Base-by-base conservation (phyloP, 2,329 filamentous ascomycete species). In the Drechslerella dactyloides region DNA sequence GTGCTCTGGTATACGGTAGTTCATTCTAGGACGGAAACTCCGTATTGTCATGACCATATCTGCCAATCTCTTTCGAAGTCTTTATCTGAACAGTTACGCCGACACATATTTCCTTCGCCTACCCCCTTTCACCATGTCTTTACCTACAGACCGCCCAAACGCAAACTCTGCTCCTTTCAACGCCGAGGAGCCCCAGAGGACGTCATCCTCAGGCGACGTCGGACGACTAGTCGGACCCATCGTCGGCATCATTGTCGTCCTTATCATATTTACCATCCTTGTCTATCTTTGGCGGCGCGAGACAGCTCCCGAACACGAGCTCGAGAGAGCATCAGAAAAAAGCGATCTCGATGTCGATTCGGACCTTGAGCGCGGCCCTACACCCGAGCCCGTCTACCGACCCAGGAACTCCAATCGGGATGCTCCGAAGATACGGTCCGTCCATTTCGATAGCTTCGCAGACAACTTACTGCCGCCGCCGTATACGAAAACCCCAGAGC, bases 261-360 rank as follows among this genome's bases (percentile, higher is more conserved):
- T 64, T 10, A 51, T 65, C 24, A 63, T 72, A n/a, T 13, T 61
- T 1, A 17, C 35, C 2, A 54, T 54, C 2, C 24, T 72, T 15
- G 17, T 57, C 15, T 72, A 65, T 35, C 56, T 72, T 1, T 72
- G 68, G 68, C 68, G 60, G 5, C 68, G 64, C 24, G 68, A 55
- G 27, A 60, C 40, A 17, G 3, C 57, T 19, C 55, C 60, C 6
- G 68, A 72, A 57, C 8, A 21, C 46, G 48, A 72, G n/a, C 59
- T 42, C 21, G 60, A 65, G 53, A 63, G 51, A 37, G 30, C 37
- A 10, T 33, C 27, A 33, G 64, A 51, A 56, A 35, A 6, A 23
- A 13, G n/a, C 2, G 48, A 61, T 15, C 13, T 59, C 15, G 68
- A 72, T n/a, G 35, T 19, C 40, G 54, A 35, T 15, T n/a, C 17